phyloP scores from a whole-genome alignment of 345 rosid genomes.

The Geranium rotundifolium region DNA sequence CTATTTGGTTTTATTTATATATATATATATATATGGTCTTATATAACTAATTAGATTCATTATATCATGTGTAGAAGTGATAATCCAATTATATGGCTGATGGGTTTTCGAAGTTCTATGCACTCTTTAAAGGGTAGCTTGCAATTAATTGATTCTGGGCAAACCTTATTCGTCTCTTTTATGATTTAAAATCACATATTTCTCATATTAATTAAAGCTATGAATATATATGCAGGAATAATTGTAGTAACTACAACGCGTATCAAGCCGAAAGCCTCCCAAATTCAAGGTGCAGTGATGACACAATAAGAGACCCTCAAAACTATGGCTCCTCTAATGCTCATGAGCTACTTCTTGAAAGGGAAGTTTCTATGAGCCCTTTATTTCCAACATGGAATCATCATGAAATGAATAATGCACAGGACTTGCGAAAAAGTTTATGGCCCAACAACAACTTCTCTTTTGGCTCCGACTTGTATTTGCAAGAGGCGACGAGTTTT shows the following conservation, averaged over 20 bases:
- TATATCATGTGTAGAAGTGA: no score
- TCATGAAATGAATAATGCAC: slow-evolving; percentile 1
- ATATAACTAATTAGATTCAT: no score
- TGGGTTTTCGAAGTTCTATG: no score
- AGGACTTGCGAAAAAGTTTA: neutral
- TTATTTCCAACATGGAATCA: slow-evolving; percentile 7
- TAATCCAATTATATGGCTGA: no score
- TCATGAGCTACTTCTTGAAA: slow-evolving; percentile 10
- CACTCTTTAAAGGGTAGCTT: no score
- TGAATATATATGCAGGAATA: slow-evolving; percentile 14
- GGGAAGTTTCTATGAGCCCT: slow-evolving; percentile 16
- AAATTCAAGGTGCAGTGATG: slow-evolving; percentile 9
- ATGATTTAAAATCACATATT: no score
- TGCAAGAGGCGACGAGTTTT: neutral
- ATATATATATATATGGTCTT: no score
- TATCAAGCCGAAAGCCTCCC: slow-evolving; percentile 2
- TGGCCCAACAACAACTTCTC: slow-evolving; percentile 13
- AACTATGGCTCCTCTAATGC: slow-evolving; percentile 12
- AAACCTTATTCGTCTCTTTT: neutral
- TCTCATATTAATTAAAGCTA: no score
- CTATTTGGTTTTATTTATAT: no score
- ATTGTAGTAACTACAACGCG: neutral
- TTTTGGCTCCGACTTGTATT: slow-evolving; percentile 2
- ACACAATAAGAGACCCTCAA: neutral
- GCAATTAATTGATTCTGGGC: no score